Conservation (phyloP, 1,139 yeast species). For the Suhomyces coccinellae region DNA sequence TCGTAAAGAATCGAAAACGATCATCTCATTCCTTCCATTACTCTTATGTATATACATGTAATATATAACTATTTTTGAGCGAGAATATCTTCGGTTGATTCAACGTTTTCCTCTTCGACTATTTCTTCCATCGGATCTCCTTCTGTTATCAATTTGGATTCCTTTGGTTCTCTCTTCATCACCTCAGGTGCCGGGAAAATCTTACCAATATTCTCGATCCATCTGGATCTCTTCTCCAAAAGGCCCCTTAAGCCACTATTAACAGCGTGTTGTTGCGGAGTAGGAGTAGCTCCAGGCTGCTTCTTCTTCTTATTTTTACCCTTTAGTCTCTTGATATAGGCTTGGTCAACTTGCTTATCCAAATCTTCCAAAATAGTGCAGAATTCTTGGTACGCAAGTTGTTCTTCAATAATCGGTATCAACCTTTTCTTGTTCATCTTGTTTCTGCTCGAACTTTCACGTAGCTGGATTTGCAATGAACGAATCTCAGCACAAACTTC, state of each 20-base stretch:
- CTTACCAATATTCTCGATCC: constrained; percentile 90
- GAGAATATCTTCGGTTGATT: constrained; percentile 5
- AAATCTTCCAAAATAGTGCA: constrained; percentile 85
- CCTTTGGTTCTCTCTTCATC: constrained; percentile 74
- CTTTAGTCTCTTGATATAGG: constrained; percentile 79
- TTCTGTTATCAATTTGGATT: constrained; percentile 48
- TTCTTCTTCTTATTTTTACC: constrained; percentile 83
- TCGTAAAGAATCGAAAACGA: background rate
- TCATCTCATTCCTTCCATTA: background rate
- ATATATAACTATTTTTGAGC: constrained; percentile 3
- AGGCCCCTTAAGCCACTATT: constrained; percentile 77
- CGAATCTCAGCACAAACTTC: constrained; percentile 88
- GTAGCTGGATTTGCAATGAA: constrained; percentile 65
- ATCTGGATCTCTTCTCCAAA: constrained; percentile 80
- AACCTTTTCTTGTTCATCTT: constrained; percentile 65
- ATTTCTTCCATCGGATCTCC: constrained; percentile 40
- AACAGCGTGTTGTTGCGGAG: constrained; percentile 53
- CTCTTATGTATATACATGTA: constrained; percentile 5
- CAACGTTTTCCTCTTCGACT: constrained; percentile 38
- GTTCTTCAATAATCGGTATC: constrained; percentile 80
- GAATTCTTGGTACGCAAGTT: constrained; percentile 94
- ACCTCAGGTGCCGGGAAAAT: constrained; percentile 68
- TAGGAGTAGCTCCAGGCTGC: constrained; percentile 34
- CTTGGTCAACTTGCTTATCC: constrained; percentile 96
- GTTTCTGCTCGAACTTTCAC: constrained; percentile 61